phyloP scores from a whole-genome alignment of 257 asterid genomes.

The Agastache rugosa region DNA sequence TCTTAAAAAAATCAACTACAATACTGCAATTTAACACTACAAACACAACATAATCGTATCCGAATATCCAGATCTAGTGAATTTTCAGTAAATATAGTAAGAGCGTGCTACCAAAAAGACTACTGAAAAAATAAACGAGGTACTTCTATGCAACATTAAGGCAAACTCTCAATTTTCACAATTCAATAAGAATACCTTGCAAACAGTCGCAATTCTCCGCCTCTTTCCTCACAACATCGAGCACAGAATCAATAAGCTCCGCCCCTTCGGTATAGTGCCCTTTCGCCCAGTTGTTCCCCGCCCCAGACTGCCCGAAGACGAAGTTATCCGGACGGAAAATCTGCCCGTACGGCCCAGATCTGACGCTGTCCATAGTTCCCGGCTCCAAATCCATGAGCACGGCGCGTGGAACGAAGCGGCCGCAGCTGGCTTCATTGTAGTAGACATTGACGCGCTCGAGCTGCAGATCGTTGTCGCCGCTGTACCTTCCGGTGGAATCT shows the following conservation, averaged over 20 bases:
- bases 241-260: conserved; percentile 78
- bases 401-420: conserved; percentile 83
- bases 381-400: conserved; percentile 87
- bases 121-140: not conserved
- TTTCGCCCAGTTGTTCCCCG: conserved; percentile 79
- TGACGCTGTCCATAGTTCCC: conserved; percentile 81
- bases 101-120: not conserved
- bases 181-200: conserved; percentile 51
- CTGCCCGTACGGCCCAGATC: conserved; percentile 76
- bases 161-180: not conserved
- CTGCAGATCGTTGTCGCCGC: conserved; percentile 68
- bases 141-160: not conserved
- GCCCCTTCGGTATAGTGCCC: conserved; percentile 87
- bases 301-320: conserved; percentile 82
- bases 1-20: not conserved
- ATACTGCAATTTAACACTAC: not conserved
- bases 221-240: conserved; percentile 79
- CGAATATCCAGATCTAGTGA: conserved; percentile 26
- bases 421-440: conserved; percentile 81
- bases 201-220: conserved; percentile 83
- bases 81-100: not conserved
- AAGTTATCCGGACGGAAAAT: conserved; percentile 52
- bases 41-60: not conserved
- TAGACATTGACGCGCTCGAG: conserved; percentile 78
- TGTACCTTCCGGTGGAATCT: conserved; percentile 76